Evolutionary conservation across 129 eudicot species (phyloP), one percentile per base, ranked within the genome.

Genomic region (Saposhnikovia divaricata): DNA sequence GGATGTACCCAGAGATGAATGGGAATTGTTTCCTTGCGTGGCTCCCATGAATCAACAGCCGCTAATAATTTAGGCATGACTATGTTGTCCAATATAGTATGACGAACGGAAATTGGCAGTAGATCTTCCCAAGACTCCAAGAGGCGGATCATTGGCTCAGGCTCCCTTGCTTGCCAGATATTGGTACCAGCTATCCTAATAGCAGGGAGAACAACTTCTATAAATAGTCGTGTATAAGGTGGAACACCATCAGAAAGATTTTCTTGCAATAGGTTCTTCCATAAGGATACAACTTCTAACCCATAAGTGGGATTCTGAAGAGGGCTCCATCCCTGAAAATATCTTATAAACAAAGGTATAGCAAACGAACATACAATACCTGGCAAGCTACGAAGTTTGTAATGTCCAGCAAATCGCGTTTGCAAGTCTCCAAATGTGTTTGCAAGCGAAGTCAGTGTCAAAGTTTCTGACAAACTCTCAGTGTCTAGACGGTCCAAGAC

Each of bases 141-240:
- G 83, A 89, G 88, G 68, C 83, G 79, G 40, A 93, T 87, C 89
- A 91, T 85, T 5, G 97, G 90, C 68, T 91, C 96, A 7, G 98
- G 95, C 69, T 91, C 95, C 78, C 91, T 84, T 2, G 98, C 89
- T 78, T 91, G 96, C 97, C 96, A 89, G 2, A 96, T 89, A 81
- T 91, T 93, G 45, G 88, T 93, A 38, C 89, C 88, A 0, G 91
- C 81, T 77, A 88, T 91, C 68, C 93, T 85, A 23, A 93, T 83
- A 25, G 90, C 97, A 19, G 98, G 98, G 55, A 91, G 88, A 57
- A 93, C 93, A 39, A 85, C 98, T 84, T 93, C 92, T 89, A 83
- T 85, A 31, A 93, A 81, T 45, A 93, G 86, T 83, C 85, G 92
- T 15, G 84, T 53, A 47, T 90, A 90, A 38, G 95, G 85, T 18